Evolutionary conservation across 331 rosid genomes (phyloP), one percentile per base, ranked within the genome.

Genomic region (Malus hybrid): DNA sequence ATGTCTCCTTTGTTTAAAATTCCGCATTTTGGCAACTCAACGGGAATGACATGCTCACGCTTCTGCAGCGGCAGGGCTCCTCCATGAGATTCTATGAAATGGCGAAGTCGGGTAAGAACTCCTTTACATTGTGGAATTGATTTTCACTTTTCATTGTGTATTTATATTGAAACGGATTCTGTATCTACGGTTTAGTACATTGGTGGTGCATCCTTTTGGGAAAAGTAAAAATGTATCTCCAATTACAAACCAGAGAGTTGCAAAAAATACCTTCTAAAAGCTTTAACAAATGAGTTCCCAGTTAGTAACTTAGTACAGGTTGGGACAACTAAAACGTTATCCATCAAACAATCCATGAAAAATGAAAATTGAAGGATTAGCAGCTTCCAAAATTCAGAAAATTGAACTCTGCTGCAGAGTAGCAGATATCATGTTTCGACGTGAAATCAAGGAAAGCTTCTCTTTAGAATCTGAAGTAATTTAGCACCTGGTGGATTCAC

Each of bases 401-500:
- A n/a, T 46, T 74, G 20, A 48, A 73, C 57, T 16, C 57, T 6
- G 57, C 63, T 19, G 77, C 48, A 12, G 57, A 52, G 19, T 52
- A 0, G 56, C 28, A 36, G 39, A 59, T 63, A 29, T 67, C 70
- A 7, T 44, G 70, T 28, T 62, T 62, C 7, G 8, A 63, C 32
- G 61, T 63, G 48, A 63, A 24, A 10, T 46, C 14, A 60, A 61
- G 77, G 46, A 74, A 63, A 63, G 33, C 77, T n/a, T 63, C 62
- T 28, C 50, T 74, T 63, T 8, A 22, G 8, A 24, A 64, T 27
- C 59, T n/a, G 39, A 13, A 52, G 48, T 10, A 18, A 22, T 1
- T 66, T 70, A 90, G 80, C 95, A 88, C 42, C 83, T 75, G 2
- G 97, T 91, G 69, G 96, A 91, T 86, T 93, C 97, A 2, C 97